These are phyloP conservation scores for Echinosophora koreensis DNA, from an alignment of 306 rosid species.

Conservation along the genomic window DNA sequence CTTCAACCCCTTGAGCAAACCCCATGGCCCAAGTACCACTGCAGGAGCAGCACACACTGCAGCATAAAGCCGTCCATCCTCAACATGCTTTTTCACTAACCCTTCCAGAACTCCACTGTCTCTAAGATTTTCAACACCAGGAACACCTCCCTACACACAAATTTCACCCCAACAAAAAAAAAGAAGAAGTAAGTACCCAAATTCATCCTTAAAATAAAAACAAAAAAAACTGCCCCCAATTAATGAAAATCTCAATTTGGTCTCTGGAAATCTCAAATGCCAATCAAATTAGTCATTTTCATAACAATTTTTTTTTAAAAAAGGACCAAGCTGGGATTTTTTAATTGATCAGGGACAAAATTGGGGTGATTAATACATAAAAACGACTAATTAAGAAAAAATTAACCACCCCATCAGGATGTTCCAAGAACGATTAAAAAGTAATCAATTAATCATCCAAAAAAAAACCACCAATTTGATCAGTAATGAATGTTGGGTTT, in stretches of 20 bases:
- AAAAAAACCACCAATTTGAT: neutral
- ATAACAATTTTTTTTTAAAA: no score
- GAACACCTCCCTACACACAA: constrained; percentile 82
- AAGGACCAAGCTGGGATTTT: no score
- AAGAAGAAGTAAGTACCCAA: no score
- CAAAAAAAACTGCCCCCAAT: neutral
- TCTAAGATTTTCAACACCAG: constrained; percentile 73
- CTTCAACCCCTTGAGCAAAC: constrained; percentile 84
- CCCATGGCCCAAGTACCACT: constrained; percentile 88
- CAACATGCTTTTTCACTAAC: constrained; percentile 76
- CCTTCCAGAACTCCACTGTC: constrained; percentile 60
- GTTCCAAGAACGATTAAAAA: neutral
- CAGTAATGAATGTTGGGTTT: neutral
- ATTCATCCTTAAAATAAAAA: neutral
- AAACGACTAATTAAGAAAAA: neutral
- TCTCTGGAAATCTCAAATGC: no score
- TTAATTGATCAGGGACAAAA: neutral
- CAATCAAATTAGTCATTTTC: no score
- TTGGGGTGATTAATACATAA: neutral
- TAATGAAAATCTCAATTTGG: no score
- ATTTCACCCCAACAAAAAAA: neutral
- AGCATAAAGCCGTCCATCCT: constrained; percentile 77
- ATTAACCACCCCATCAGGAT: neutral
- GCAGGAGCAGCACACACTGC: constrained; percentile 98
- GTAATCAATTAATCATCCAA: neutral